These are phyloP conservation scores for Metahyphopichia silvanorum DNA, from an alignment of 805 yeast species.

Conservation along the genomic window DNA sequence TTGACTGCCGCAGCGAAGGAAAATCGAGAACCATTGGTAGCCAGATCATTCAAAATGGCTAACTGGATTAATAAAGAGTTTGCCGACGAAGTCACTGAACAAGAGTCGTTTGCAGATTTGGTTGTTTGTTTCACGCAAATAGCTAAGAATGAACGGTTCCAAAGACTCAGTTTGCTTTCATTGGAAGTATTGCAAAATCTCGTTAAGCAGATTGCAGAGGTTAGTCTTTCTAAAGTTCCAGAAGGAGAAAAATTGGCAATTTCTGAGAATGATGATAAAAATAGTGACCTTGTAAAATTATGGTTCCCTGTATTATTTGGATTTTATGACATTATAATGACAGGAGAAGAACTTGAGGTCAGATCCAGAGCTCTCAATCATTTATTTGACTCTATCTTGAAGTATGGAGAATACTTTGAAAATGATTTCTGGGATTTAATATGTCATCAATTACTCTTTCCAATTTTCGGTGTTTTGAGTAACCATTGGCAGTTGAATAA, in stretches of 20 bases:
- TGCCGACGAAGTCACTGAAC: constrained; percentile 59
- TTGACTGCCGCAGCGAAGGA: constrained; percentile 71
- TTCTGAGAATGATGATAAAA: constrained; percentile 11
- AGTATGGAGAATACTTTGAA: constrained; percentile 75
- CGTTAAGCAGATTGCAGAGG: constrained; percentile 54
- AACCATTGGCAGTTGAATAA: constrained; percentile 66
- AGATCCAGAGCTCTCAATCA: constrained; percentile 82
- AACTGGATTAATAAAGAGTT: constrained; percentile 60
- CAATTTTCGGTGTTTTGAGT: constrained; percentile 79
- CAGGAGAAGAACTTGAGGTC: constrained; percentile 91
- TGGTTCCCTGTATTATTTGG: constrained; percentile 90
- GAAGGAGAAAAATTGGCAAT: constrained; percentile 8
- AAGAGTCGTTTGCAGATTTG: constrained; percentile 65
- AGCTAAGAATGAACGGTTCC: constrained; percentile 81
- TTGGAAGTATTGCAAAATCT: constrained; percentile 68
- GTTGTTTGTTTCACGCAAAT: constrained; percentile 75
- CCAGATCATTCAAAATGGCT: constrained; percentile 61
- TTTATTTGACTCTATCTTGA: constrained; percentile 76
- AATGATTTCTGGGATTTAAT: constrained; percentile 78
- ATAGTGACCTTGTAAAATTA: constrained; percentile 46
- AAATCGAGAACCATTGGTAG: constrained; percentile 54
- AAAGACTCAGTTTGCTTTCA: constrained; percentile 75
- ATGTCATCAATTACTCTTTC: constrained; percentile 78
- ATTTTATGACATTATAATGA: constrained; percentile 86
- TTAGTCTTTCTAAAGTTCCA: constrained; percentile 24